Percentiles rank a stretch among this genome's conserved stretches.
These are phyloP conservation scores for Annulohypoxylon bovei DNA, from an alignment of 495 filamentous ascomycete species.

Conservation along the genomic window DNA sequence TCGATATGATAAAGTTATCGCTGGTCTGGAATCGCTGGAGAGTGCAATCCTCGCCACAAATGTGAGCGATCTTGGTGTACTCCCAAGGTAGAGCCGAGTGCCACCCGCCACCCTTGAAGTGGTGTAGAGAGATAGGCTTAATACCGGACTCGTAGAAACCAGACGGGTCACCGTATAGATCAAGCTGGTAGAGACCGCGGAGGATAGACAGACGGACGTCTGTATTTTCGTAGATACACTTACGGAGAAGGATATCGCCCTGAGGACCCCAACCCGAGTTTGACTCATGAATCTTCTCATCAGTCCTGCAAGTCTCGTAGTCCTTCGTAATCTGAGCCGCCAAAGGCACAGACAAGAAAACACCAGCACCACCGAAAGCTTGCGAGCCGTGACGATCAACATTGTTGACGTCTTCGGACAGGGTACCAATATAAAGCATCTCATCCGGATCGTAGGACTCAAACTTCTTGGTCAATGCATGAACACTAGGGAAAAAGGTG, in stretches of 20 bases:
- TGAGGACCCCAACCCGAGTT: constrained; percentile 66
- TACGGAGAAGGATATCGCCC: constrained; percentile 72
- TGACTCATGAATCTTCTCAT: constrained; percentile 59
- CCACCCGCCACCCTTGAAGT: constrained; percentile 68
- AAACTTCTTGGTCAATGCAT: constrained; percentile 62
- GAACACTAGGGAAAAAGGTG: constrained; percentile 76
- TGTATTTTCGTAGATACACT: constrained; percentile 73
- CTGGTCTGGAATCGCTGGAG: constrained; percentile 73
- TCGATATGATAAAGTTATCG: constrained; percentile 70
- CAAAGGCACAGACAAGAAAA: constrained; percentile 73
- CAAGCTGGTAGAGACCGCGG: constrained; percentile 73
- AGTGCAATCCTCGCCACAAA: constrained; percentile 71
- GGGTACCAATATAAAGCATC: constrained; percentile 72
- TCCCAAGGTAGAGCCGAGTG: constrained; percentile 65
- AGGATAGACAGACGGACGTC: constrained; percentile 68
- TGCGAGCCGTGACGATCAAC: constrained; percentile 74
- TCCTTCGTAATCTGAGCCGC: constrained; percentile 67
- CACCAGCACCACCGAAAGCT: constrained; percentile 77
- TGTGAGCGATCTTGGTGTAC: constrained; percentile 71
- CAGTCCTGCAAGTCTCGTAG: constrained; percentile 63
- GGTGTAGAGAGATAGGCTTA: constrained; percentile 71
- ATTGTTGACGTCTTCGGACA: constrained; percentile 76
- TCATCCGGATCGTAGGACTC: constrained; percentile 62
- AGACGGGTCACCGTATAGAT: constrained; percentile 71
- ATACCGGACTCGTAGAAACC: constrained; percentile 75